These are phyloP conservation scores for Sequoia sempervirens DNA, from an alignment of 75 land plant species.

Conservation along the genomic window DNA sequence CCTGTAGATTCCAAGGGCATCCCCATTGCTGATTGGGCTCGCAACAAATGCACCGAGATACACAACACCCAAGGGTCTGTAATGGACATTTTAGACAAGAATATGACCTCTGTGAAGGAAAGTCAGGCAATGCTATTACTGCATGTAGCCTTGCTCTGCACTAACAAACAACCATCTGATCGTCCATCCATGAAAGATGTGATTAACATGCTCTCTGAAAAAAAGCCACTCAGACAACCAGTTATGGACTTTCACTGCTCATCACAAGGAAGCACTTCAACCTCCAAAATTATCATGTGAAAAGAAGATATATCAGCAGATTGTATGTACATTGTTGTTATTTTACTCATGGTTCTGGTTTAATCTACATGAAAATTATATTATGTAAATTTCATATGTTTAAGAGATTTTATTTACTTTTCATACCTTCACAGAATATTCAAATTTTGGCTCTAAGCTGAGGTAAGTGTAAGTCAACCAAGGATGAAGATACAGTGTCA, in stretches of 20 bases:
- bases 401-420: background rate
- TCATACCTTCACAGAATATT: background rate
- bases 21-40: constrained; percentile 16
- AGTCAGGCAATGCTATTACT: constrained; percentile 46
- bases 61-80: constrained; percentile 20
- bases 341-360: background rate
- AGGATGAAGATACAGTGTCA: background rate
- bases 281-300: background rate
- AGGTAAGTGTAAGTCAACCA: background rate
- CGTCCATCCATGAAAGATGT: constrained; percentile 70
- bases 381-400: background rate
- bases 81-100: constrained; percentile 21
- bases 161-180: constrained; percentile 41
- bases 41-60: constrained; percentile 13
- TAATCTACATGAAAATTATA: background rate
- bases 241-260: constrained; percentile 3
- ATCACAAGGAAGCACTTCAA: constrained; percentile 4
- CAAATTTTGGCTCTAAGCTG: background rate
- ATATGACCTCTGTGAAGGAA: constrained; percentile 16
- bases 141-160: constrained; percentile 64
- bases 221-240: constrained; percentile 10
- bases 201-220: constrained; percentile 42
- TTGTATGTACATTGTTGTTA: background rate
- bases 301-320: background rate
- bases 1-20: constrained; percentile 10